Base-by-base conservation (phyloP, 2,329 filamentous ascomycete genomes). In the Trichoderma guizhouense region DNA sequence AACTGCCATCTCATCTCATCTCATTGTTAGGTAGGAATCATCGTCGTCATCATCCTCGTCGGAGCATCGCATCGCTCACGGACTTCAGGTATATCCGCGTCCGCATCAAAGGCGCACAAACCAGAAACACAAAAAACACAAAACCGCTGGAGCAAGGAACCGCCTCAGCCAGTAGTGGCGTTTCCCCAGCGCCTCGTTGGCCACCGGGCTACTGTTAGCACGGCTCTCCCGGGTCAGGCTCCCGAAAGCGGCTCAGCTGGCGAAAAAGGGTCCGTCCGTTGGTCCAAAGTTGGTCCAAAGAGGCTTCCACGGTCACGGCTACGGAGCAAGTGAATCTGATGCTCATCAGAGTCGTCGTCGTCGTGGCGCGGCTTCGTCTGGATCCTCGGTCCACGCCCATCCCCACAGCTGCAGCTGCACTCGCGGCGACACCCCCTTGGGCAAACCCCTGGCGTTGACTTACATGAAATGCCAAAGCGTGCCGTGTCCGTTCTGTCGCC, bases 371-470 rank as follows among this genome's bases (percentile, higher is more conserved):
- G 55, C 66, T 14, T 61, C 66, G 66, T 69, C 28, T 21, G 34
- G 58, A 32, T 43, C 32, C 34, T 64, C 68, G 57, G 58, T 21
- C 47, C 68, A 71, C 69, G 62, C 69, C 62, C 62, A 66, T 71
- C 69, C 69, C 69, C 69, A 71, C 69, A 71, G 26, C 66, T 53
- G 66, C 39, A 21, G 36, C 66, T 53, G 66, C 39, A 21, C n/a
- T 55, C 61, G 47, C 65, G 34, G 53, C 51, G 36, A 30, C 66
- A 62, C 66, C 69, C 69, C 62, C 61, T 64, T 60, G 24, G 47
- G 43, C 66, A 34, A 53, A 69, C 66, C 69, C 69, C 69, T 71
- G 69, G 69, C 60, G 68, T 70, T 70, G 68, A 70, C 68, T 70
- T 70, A 70, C 68, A 70, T 70, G 43, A 63, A 32, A 36, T 26